Base-by-base conservation (phyloP, 345 rosid genomes). In the Linum usitatissimum region DNA sequence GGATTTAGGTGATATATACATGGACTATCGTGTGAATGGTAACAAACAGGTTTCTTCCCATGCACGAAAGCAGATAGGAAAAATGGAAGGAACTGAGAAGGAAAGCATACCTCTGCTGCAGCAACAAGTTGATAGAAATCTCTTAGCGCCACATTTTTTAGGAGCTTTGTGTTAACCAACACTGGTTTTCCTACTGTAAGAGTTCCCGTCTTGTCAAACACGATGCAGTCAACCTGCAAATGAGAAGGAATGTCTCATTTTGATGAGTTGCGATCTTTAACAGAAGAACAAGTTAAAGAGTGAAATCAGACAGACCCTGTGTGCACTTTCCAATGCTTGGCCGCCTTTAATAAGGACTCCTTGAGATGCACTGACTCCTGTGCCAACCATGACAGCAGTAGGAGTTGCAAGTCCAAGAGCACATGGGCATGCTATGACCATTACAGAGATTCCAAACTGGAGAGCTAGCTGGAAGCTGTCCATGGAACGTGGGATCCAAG, bases 351-450 rank as follows among this genome's bases (percentile, higher is more conserved):
- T 87, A 34, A 92, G 78, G 39, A 92, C 88, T 18, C 99, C 99
- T 70, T 79, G 95, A 38, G 99, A 92, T 57, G 99, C 99, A 60
- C 99, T 97, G 42, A 89, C 96, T 49, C 99, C 99, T 4, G 99
- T 89, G 18, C 97, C 99, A 45, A 92, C 99, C 99, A 92, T 92
- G 60, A 92, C 97, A 66, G 99, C 99, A 0, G 99, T 92, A 19
- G 99, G 97, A 59, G 99, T 92, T n/a, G 99, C 99, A 12, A 92
- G 79, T 9, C 97, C 97, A 12, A 92, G 80, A 66, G 99, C 97
- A 69, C 99, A 92, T 20, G 97, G 99, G 64, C 99, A 92, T 38
- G 99, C 99, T 58, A 92, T 89, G 70, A 92, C 99, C 95, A 92
- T 87, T 23, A 92, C 99, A 18, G 99, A 87, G 68, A 92, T 92